Evolutionary conservation across 768 basidiomycete genomes (phyloP).

Genomic region (Lactifluus hygrophoroides): DNA sequence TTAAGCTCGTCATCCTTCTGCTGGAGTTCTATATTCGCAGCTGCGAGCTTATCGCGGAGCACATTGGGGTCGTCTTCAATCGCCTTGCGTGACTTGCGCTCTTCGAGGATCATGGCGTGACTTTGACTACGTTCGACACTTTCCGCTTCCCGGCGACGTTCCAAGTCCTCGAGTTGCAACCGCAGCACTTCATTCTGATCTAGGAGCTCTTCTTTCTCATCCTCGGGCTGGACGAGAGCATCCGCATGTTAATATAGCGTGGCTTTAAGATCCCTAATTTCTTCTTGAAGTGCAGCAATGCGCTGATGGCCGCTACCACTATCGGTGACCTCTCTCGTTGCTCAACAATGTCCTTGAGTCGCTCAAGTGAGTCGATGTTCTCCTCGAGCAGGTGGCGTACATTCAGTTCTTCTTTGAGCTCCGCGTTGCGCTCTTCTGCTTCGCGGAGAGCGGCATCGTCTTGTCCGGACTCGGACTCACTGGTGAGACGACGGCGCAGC

Average conservation of each 20-base stretch:
- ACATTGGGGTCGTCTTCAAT: slow-evolving; percentile 71
- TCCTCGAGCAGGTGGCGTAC: slow-evolving; percentile 65
- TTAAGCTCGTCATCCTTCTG: slow-evolving; percentile 85
- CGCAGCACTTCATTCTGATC: slow-evolving; percentile 58
- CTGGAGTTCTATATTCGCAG: slow-evolving; percentile 72
- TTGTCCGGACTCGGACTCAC: slow-evolving; percentile 24
- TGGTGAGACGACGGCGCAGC: slow-evolving; percentile 42
- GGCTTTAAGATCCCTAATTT: slow-evolving; percentile 52
- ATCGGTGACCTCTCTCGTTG: slow-evolving; percentile 32
- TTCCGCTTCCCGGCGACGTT: slow-evolving; percentile 54
- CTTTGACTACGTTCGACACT: slow-evolving; percentile 64
- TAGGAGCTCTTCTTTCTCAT: slow-evolving; percentile 61
- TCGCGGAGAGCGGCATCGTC: slow-evolving; percentile 49
- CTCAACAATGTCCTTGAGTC: slow-evolving; percentile 61
- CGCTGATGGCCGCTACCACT: slow-evolving; percentile 37
- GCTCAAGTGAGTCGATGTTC: slow-evolving; percentile 75
- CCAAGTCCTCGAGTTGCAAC: slow-evolving; percentile 58
- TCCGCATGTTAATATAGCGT: slow-evolving; percentile 52
- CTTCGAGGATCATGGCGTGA: slow-evolving; percentile 61
- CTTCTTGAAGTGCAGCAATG: slow-evolving; percentile 50
- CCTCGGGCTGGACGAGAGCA: slow-evolving; percentile 46
- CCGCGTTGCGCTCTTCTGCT: slow-evolving; percentile 50
- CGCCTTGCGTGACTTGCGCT: slow-evolving; percentile 63
- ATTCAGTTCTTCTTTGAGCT: slow-evolving; percentile 65
- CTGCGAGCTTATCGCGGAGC: slow-evolving; percentile 68